A percentile compares a stretch with the other conserved stretches of the same genome.
phyloP scores from a whole-genome alignment of 345 rosid species.

The Gossypioides kirkii region DNA sequence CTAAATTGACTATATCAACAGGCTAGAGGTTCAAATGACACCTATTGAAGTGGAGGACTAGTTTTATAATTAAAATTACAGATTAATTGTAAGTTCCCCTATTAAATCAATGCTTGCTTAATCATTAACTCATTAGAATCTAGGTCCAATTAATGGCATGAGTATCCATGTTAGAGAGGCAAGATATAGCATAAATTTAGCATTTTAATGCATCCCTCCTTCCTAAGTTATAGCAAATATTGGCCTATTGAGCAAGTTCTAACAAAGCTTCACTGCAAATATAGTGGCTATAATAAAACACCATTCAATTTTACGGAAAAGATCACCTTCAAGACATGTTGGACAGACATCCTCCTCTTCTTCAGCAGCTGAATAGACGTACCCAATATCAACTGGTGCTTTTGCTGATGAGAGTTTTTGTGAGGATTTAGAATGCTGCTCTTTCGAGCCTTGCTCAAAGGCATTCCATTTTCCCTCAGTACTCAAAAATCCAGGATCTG shows the following conservation, averaged over 20 bases:
- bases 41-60: neutral
- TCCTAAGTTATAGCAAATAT: neutral
- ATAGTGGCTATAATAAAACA: neutral
- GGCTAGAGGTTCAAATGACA: neutral
- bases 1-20: neutral
- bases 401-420: constrained; percentile 47
- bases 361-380: constrained; percentile 51
- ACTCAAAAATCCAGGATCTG: constrained; percentile 49
- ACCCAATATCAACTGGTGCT: constrained; percentile 38
- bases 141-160: neutral
- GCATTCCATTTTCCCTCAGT: constrained; percentile 63
- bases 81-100: neutral
- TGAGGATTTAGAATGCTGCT: constrained; percentile 46
- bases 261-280: neutral
- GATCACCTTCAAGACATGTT: constrained; percentile 93
- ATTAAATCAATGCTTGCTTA: neutral
- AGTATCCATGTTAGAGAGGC: neutral
- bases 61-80: neutral
- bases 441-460: constrained; percentile 59
- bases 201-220: neutral
- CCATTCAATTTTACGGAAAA: constrained; percentile 6
- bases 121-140: neutral
- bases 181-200: neutral
- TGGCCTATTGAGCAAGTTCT: neutral
- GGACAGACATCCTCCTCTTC: constrained; percentile 97